A percentile compares a stretch with the other conserved stretches of the same genome.
phyloP scores from a whole-genome alignment of 257 asterid genomes.

The Solanum etuberosum region DNA sequence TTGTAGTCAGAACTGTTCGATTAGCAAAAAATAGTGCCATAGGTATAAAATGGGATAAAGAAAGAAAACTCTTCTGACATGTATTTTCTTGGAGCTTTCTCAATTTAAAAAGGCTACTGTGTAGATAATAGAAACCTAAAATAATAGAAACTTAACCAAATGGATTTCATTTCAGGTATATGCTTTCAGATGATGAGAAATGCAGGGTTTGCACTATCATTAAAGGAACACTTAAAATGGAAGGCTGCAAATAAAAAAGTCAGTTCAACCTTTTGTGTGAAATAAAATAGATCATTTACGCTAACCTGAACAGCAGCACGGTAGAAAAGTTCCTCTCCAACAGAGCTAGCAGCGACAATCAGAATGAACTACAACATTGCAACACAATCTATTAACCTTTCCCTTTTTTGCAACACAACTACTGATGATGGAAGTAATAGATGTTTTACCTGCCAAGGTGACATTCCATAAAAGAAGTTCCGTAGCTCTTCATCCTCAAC shows the following conservation, averaged over 20 bases:
- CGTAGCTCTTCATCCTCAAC: slow-evolving; percentile 90
- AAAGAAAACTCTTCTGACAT: neutral
- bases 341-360: slow-evolving; percentile 93
- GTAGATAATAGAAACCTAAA: neutral
- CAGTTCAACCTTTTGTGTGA: neutral
- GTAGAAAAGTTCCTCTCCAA: slow-evolving; percentile 95
- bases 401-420: neutral
- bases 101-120: neutral
- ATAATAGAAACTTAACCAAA: neutral
- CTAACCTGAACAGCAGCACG: slow-evolving; percentile 92
- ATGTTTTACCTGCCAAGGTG: slow-evolving; percentile 83
- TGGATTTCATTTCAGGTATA: neutral
- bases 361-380: slow-evolving; percentile 54
- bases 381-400: neutral
- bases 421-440: neutral
- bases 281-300: neutral
- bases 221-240: neutral
- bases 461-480: slow-evolving; percentile 87
- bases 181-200: neutral
- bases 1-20: neutral
- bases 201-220: neutral
- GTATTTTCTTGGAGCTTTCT: neutral
- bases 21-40: neutral
- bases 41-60: neutral
- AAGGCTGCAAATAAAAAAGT: neutral